phyloP scores from a whole-genome alignment of 2,329 filamentous ascomycete species.

The Alternaria atra region DNA sequence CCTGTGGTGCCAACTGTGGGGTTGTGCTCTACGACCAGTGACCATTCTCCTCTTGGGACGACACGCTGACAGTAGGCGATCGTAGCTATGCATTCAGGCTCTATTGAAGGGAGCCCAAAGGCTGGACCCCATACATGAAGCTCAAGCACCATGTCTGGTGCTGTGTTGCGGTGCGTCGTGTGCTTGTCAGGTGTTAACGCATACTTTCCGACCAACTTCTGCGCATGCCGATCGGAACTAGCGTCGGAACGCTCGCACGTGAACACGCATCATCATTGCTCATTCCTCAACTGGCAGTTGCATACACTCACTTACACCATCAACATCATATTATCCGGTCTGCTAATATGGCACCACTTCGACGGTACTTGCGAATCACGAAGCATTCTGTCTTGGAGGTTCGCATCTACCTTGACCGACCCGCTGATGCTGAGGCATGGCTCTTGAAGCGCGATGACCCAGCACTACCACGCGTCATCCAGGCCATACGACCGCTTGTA shows the following conservation, averaged over 20 bases:
- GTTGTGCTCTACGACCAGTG: conserved; percentile 61
- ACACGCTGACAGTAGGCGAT: conserved; percentile 77
- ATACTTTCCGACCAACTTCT: conserved; percentile 8
- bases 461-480: conserved; percentile 82
- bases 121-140: conserved; percentile 92
- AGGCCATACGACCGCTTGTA: conserved; percentile 83
- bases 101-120: conserved; percentile 88
- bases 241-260: conserved; percentile 30
- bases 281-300: neutral
- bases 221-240: conserved; percentile 16
- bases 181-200: neutral
- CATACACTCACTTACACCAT: neutral
- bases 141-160: conserved; percentile 64
- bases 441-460: conserved; percentile 80
- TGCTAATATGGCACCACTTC: conserved; percentile 78
- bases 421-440: conserved; percentile 82
- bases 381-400: conserved; percentile 96
- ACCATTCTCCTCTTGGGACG: conserved; percentile 62
- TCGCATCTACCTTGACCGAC: conserved; percentile 94
- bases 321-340: neutral
- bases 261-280: conserved; percentile 27
- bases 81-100: conserved; percentile 86
- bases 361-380: conserved; percentile 89
- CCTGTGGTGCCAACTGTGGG: conserved; percentile 73
- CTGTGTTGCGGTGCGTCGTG: conserved; percentile 6